Percentiles rank a stretch among this genome's conserved stretches.
phyloP scores from a whole-genome alignment of 2,329 filamentous ascomycete genomes.

The Arthroderma sp. region DNA sequence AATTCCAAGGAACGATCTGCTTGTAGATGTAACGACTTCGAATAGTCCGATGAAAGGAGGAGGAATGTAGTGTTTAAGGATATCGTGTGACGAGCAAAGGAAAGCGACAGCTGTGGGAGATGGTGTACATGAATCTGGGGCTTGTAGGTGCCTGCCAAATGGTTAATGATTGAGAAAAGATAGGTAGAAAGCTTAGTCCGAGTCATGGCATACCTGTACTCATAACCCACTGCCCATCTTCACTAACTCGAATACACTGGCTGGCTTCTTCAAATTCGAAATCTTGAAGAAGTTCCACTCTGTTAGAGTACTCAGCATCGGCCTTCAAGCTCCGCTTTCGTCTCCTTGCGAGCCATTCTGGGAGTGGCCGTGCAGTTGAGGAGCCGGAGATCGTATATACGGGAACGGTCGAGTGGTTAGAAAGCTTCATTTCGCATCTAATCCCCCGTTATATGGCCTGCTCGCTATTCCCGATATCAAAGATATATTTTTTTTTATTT shows the following conservation, averaged over 20 bases:
- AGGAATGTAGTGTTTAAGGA: constrained; percentile 84
- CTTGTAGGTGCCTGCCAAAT: constrained; percentile 46
- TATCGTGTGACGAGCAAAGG: constrained; percentile 81
- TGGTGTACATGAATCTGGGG: constrained; percentile 94
- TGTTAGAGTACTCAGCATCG: constrained; percentile 82
- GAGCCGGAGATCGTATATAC: constrained; percentile 94
- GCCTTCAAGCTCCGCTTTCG: constrained; percentile 85
- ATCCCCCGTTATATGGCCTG: background rate
- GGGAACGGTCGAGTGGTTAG: constrained; percentile 62
- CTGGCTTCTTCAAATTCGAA: constrained; percentile 97
- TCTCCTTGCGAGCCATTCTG: constrained; percentile 86
- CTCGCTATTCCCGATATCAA: no score
- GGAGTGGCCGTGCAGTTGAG: constrained; percentile 71
- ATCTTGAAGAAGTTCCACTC: constrained; percentile 88
- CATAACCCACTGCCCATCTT: constrained; percentile 96
- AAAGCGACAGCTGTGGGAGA: constrained; percentile 83
- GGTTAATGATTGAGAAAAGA: background rate
- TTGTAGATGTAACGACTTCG: constrained; percentile 88
- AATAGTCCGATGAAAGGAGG: constrained; percentile 78
- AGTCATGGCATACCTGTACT: constrained; percentile 52
- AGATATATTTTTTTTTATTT: no score
- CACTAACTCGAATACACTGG: constrained; percentile 74
- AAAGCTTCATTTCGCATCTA: constrained; percentile 32
- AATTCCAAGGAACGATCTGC: constrained; percentile 85
- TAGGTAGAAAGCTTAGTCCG: background rate